These are phyloP conservation scores for Chlamydomonas reinhardtii DNA, from an alignment of 163 green algal genomes.

Conservation along the genomic window DNA sequence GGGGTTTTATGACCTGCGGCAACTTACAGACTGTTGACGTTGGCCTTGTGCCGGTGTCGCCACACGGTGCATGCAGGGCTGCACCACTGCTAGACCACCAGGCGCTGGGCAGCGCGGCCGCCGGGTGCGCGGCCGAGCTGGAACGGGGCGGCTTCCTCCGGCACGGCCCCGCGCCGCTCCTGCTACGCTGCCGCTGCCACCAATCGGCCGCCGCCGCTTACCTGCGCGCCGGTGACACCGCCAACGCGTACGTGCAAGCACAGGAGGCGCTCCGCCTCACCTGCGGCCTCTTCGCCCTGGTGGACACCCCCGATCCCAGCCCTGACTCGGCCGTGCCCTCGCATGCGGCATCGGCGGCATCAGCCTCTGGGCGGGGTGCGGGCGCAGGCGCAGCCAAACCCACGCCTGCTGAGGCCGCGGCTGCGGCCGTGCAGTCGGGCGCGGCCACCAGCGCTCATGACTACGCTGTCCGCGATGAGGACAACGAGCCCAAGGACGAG, in stretches of 20 bases:
- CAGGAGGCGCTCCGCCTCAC: slow-evolving; percentile 51
- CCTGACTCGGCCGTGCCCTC: too few species aligned
- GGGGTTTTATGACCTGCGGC: too few species aligned
- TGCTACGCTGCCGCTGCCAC: slow-evolving; percentile 47
- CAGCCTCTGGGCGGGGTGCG: neutral
- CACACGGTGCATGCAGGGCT: too few species aligned
- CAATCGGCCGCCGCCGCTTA: slow-evolving; percentile 32
- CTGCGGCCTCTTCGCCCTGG: neutral
- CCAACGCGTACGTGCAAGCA: neutral
- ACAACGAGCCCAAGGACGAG: neutral
- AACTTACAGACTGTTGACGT: too few species aligned
- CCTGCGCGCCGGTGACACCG: slow-evolving; percentile 27
- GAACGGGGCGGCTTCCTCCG: slow-evolving; percentile 28
- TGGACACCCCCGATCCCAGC: neutral
- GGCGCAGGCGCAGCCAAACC: neutral
- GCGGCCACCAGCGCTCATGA: neutral
- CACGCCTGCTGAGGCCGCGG: slow-evolving; percentile 20
- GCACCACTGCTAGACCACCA: too few species aligned
- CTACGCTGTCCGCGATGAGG: neutral
- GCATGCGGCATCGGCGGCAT: neutral
- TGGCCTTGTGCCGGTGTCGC: neutral
- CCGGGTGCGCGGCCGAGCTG: slow-evolving; percentile 6
- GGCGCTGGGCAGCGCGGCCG: neutral
- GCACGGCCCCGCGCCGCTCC: slow-evolving; percentile 21
- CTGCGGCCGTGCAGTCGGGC: slow-evolving; percentile 29